Evolutionary conservation across 2,329 filamentous ascomycete species (phyloP), one percentile per base, ranked within the genome.

Genomic region (Hypoxylon sp.): DNA sequence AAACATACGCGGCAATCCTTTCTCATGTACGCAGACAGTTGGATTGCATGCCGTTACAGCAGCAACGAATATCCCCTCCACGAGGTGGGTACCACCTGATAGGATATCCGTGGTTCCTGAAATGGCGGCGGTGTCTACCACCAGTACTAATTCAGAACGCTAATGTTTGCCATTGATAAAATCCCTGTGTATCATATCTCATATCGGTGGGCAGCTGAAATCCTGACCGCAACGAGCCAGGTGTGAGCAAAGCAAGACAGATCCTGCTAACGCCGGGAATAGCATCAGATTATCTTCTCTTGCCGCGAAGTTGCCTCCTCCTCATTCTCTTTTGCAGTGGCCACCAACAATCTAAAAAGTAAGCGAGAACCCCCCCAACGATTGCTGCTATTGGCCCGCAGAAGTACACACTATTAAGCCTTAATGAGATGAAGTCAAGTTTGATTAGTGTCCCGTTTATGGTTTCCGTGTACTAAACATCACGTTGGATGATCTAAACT

Each of bases 71-170:
- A 53, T 38, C 46, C 51, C 50, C 49, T 53, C 28, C 26, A 36
- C 36, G n/a, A 30, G 36, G 63, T 67, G 60, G 57, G 49, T 46
- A 62, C 46, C 7, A 40, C 18, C 49, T 69, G 67, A 67, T 67
- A 69, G 61, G 64, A 63, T 63, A 60, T 55, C 67, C 57, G 52
- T 55, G 57, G 30, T 67, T 63, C 64, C 36, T 58, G 24, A 61
- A 64, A 45, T 51, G 57, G 64, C 64, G 67, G 61, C 67, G 61
- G 54, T 61, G 54, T 65, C 55, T 50, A 61, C 30, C 52, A 61
- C 46, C 48, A 69, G 60, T 57, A 61, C 64, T 63, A 65, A 60
- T 60, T 38, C 45, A 61, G 61, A 62, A 68, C 45, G 45, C 62
- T 51, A 56, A 36, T 61, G 38, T 67, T 51, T 67, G 26, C 54